These are phyloP conservation scores for Aspergillus tamarii DNA, from an alignment of 2,329 filamentous ascomycete species.

Conservation along the genomic window DNA sequence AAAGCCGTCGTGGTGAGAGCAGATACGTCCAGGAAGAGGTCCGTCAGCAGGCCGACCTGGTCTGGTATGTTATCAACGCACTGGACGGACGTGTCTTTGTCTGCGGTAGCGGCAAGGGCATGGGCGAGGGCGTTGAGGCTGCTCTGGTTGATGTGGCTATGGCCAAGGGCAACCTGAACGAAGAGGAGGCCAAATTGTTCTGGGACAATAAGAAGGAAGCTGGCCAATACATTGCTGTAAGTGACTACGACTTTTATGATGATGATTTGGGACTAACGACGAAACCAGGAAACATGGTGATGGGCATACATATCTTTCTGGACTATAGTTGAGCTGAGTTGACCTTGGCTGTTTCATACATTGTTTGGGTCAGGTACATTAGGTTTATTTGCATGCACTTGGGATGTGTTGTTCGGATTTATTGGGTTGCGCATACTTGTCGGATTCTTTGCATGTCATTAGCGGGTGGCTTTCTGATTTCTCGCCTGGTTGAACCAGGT, in stretches of 20 bases:
- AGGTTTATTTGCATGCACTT: slow-evolving; percentile 5
- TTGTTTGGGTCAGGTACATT: not conserved
- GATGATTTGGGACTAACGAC: slow-evolving; percentile 12
- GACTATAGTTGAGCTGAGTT: slow-evolving; percentile 5
- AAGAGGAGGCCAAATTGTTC: slow-evolving; percentile 80
- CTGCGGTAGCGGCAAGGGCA: slow-evolving; percentile 91
- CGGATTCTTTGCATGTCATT: slow-evolving; percentile 19
- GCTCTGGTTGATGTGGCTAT: slow-evolving; percentile 89
- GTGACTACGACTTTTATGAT: slow-evolving; percentile 18
- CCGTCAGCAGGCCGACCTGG: slow-evolving; percentile 85
- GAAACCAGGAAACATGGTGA: slow-evolving; percentile 41
- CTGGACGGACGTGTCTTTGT: slow-evolving; percentile 97
- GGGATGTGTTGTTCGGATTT: slow-evolving; percentile 7
- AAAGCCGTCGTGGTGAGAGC: slow-evolving; percentile 75
- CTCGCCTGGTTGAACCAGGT: slow-evolving; percentile 11
- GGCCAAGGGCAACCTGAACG: slow-evolving; percentile 84
- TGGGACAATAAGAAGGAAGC: slow-evolving; percentile 91
- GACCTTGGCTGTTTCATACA: slow-evolving; percentile 9
- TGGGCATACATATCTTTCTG: not conserved
- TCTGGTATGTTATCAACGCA: slow-evolving; percentile 96
- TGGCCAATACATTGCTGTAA: slow-evolving; percentile 88
- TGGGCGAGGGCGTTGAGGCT: slow-evolving; percentile 94
- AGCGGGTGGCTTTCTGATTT: slow-evolving; percentile 23
- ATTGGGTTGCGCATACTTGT: not conserved
- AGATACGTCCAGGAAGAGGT: slow-evolving; percentile 98